Base-by-base conservation (phyloP, 2,329 filamentous ascomycete genomes). In the Seiridium unicorne region DNA sequence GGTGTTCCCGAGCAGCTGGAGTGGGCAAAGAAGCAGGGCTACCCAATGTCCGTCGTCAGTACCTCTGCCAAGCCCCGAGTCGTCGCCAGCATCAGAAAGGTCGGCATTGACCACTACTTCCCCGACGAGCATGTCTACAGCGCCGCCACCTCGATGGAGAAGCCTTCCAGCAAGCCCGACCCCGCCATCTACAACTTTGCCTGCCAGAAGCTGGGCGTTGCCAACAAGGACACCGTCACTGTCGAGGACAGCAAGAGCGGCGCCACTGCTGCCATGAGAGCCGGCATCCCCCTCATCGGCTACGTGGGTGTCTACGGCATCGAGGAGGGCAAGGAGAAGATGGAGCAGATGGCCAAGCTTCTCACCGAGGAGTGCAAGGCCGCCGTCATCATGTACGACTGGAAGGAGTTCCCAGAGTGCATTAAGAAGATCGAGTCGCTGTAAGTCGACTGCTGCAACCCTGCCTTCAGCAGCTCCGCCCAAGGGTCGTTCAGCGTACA, bases 231-330 rank as follows among this genome's bases (percentile, higher is more conserved):
- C 75, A 87, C 83, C 62, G 78, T 92, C 51, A 87, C 89, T 5
- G 81, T 92, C 60, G 89, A 92, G 77, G 89, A 92, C 79, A 89
- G 84, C 78, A 88, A 87, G 79, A 89, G 84, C 62, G 89, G 89
- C 65, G 85, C 88, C 58, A 84, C 85, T 60, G 88, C 87, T 60
- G 89, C 88, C 65, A 85, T 88, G 73, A 81, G 86, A 63, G 89
- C 89, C 26, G 82, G 83, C 38, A 91, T 92, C 66, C 85, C 83
- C n/a, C 82, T 86, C 65, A 87, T 92, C 66, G 89, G 83, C 61
- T 92, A 92, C 74, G 87, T 91, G 47, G 89, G 89, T 58, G 85
- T 85, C 58, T 73, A 73, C 56, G 71, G 71, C 59, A 73, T 73
- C 59, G 71, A 73, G 59, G 76, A 80, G 44, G 79, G 76, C 56